Evolutionary conservation across 768 basidiomycete species (phyloP).

Genomic region (Lyophyllum atratum): DNA sequence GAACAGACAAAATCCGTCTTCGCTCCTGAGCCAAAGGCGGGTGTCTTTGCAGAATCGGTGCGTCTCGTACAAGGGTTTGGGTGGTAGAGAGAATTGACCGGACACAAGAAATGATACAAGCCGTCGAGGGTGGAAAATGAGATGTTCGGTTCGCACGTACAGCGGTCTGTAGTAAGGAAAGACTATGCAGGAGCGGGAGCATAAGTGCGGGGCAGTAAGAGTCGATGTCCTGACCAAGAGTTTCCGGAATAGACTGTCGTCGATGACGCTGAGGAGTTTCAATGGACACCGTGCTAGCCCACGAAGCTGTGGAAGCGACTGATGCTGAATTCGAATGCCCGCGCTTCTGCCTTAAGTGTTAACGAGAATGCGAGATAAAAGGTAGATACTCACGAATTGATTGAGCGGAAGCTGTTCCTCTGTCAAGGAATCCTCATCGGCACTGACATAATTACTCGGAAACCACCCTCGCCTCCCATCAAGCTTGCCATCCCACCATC

Average conservation of each 20-base stretch:
- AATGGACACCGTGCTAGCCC: slow-evolving; percentile 47
- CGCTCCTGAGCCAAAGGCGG: slow-evolving; percentile 74
- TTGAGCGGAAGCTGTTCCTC: slow-evolving; percentile 51
- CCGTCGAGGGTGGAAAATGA: slow-evolving; percentile 93
- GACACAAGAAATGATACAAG: slow-evolving; percentile 93
- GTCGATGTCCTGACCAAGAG: slow-evolving; percentile 51
- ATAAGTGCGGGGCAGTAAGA: slow-evolving; percentile 79
- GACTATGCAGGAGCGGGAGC: slow-evolving; percentile 80
- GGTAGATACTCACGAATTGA: slow-evolving; percentile 38
- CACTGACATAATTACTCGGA: slow-evolving; percentile 92
- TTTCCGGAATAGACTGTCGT: slow-evolving; percentile 45
- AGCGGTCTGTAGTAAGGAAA: slow-evolving; percentile 84
- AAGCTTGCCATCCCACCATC: slow-evolving; percentile 99
- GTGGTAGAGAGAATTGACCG: slow-evolving; percentile 82
- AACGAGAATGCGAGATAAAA: slow-evolving; percentile 8
- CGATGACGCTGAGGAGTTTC: slow-evolving; percentile 38
- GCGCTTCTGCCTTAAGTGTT: slow-evolving; percentile 25
- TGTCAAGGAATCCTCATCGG: slow-evolving; percentile 57
- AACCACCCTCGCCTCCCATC: slow-evolving; percentile 94
- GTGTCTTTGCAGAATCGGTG: slow-evolving; percentile 65
- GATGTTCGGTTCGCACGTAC: slow-evolving; percentile 73
- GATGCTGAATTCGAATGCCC: slow-evolving; percentile 57
- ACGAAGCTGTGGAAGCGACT: slow-evolving; percentile 52
- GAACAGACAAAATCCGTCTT: slow-evolving; percentile 76
- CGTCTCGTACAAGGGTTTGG: slow-evolving; percentile 83